Percentiles rank a stretch among this genome's conserved stretches.
Evolutionary conservation across 2,329 filamentous ascomycete species (phyloP).

Genomic region (Hymenoscyphus fructigenus): DNA sequence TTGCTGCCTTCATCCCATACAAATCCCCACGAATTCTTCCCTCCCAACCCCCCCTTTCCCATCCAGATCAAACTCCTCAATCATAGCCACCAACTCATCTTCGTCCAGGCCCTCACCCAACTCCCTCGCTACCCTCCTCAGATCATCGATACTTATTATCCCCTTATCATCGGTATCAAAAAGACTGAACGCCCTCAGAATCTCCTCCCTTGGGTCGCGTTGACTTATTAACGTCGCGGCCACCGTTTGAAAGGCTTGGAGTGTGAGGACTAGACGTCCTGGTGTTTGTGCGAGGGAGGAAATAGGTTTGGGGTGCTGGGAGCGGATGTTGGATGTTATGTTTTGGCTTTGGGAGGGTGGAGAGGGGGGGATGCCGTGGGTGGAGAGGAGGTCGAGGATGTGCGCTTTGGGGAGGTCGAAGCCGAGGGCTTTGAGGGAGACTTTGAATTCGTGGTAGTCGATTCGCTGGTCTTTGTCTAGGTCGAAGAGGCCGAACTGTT

Average conservation of each 20-base stretch:
- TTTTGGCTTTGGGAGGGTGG: constrained; percentile 50
- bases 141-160: constrained; percentile 82
- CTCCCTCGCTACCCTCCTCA: constrained; percentile 84
- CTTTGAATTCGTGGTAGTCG: constrained; percentile 97
- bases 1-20: constrained; percentile 30
- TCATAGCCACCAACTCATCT: constrained; percentile 91
- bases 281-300: constrained; percentile 38
- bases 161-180: constrained; percentile 95
- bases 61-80: constrained; percentile 95
- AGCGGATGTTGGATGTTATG: constrained; percentile 49
- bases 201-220: constrained; percentile 87
- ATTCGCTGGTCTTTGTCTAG: constrained; percentile 92
- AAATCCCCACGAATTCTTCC: constrained; percentile 58
- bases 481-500: constrained; percentile 89
- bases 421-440: constrained; percentile 91
- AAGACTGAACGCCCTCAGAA: constrained; percentile 83
- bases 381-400: constrained; percentile 76
- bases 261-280: constrained; percentile 62
- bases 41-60: constrained; percentile 78
- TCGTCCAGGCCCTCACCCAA: constrained; percentile 91
- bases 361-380: constrained; percentile 72
- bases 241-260: constrained; percentile 70
- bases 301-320: constrained; percentile 50
- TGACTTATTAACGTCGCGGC: constrained; percentile 78
- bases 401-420: constrained; percentile 88